Percentiles rank a stretch among this genome's conserved stretches.
Evolutionary conservation across 768 basidiomycete genomes (phyloP).

Genomic region (Xerocomellus dryophilus): DNA sequence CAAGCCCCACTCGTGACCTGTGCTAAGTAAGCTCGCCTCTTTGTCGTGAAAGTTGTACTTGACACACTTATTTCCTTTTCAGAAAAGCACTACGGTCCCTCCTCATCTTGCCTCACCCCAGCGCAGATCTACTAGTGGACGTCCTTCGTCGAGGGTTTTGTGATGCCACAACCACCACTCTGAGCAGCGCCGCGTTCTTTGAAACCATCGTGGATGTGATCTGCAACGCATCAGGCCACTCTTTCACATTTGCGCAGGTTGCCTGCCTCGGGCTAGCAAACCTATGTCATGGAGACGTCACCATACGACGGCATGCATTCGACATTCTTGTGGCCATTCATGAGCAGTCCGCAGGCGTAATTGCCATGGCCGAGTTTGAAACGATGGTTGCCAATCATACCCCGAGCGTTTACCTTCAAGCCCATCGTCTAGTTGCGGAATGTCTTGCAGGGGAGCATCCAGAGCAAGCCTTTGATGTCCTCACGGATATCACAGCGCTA

Average conservation of each 20-base stretch:
- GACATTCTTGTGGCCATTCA: constrained; percentile 72
- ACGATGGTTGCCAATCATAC: constrained; percentile 68
- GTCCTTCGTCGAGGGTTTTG: constrained; percentile 70
- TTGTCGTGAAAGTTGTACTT: neutral
- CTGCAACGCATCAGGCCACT: constrained; percentile 48
- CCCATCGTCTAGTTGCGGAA: constrained; percentile 73
- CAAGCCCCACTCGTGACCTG: constrained; percentile 48
- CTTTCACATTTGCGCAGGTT: constrained; percentile 71
- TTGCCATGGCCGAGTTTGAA: constrained; percentile 71
- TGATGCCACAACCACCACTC: constrained; percentile 44
- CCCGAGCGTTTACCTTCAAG: constrained; percentile 74
- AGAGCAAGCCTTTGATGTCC: constrained; percentile 57
- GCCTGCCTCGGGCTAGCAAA: constrained; percentile 81
- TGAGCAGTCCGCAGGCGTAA: constrained; percentile 60
- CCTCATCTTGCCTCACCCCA: constrained; percentile 53
- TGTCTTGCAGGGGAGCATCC: constrained; percentile 78
- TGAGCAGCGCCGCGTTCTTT: constrained; percentile 68
- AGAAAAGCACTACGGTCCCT: constrained; percentile 79
- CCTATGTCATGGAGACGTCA: constrained; percentile 65
- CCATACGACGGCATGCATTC: constrained; percentile 73
- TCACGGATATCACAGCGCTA: constrained; percentile 69
- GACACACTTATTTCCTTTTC: neutral
- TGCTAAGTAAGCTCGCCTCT: constrained; percentile 56
- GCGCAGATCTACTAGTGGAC: constrained; percentile 58
- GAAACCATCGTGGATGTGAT: constrained; percentile 74